Evolutionary conservation across 345 rosid species (phyloP).

Genomic region (Eucalyptus cloeziana): DNA sequence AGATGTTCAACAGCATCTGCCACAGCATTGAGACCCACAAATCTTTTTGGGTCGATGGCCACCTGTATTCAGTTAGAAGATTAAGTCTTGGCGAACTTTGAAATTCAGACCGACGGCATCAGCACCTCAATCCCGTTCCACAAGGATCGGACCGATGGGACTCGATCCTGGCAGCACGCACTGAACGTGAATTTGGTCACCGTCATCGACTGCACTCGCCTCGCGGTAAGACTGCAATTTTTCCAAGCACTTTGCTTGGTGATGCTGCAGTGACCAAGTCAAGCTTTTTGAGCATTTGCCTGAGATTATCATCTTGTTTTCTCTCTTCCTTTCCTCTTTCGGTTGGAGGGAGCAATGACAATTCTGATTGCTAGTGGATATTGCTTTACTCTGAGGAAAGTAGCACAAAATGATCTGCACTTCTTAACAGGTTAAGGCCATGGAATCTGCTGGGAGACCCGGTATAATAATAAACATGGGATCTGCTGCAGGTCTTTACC

Average conservation of each 20-base stretch:
- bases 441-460: conserved; percentile 64
- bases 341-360: neutral
- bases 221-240: conserved; percentile 42
- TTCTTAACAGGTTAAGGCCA: conserved; percentile 48
- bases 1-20: no score
- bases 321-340: neutral
- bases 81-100: no score
- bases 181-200: conserved; percentile 57
- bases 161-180: conserved; percentile 53
- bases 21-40: no score
- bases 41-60: no score
- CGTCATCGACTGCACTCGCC: conserved; percentile 67
- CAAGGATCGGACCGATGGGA: conserved; percentile 60
- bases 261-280: neutral
- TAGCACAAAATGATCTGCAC: neutral
- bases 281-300: neutral
- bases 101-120: conserved; percentile 13
- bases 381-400: neutral
- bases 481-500: conserved; percentile 85
- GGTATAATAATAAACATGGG: conserved; percentile 90
- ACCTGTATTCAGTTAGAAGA: no score
- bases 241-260: neutral
- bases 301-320: neutral
- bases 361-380: neutral
- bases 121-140: conserved; percentile 19